Evolutionary conservation across 371 early-diverging fungal genomes (phyloP).

Genomic region (Catenaria anguillulae): DNA sequence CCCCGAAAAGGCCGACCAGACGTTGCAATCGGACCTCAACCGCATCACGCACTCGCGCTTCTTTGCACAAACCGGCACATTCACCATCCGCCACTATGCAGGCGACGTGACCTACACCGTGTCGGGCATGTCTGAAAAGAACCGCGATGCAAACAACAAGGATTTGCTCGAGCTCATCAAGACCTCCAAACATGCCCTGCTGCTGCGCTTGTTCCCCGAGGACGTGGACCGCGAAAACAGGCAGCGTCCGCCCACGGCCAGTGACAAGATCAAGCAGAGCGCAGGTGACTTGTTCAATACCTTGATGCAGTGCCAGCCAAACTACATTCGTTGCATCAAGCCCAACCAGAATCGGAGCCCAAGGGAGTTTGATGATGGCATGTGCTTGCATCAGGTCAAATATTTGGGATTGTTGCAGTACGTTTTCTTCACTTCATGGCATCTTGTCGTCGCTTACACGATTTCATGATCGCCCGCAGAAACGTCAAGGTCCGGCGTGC

Average conservation of each 20-base stretch:
- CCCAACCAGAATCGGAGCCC: constrained; percentile 85
- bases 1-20: constrained; percentile 74
- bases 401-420: constrained; percentile 98
- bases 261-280: constrained; percentile 43
- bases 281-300: constrained; percentile 84
- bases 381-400: constrained; percentile 87
- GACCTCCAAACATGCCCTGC: constrained; percentile 49
- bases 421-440: no score
- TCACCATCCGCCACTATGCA: constrained; percentile 83
- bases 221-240: constrained; percentile 3
- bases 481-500: constrained; percentile 97
- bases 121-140: constrained; percentile 95
- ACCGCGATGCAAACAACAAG: constrained; percentile 94
- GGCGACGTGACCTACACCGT: constrained; percentile 76
- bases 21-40: constrained; percentile 36
- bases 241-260: constrained; percentile 4
- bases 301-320: constrained; percentile 76
- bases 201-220: constrained; percentile 40
- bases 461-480: no score
- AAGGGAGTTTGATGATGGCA: constrained; percentile 73
- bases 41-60: constrained; percentile 88
- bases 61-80: constrained; percentile 57
- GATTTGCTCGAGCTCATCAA: constrained; percentile 63
- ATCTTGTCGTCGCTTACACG: no score
- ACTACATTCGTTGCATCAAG: constrained; percentile 97